phyloP scores from a whole-genome alignment of 129 eudicot genomes.

The Lactuca sativa region DNA sequence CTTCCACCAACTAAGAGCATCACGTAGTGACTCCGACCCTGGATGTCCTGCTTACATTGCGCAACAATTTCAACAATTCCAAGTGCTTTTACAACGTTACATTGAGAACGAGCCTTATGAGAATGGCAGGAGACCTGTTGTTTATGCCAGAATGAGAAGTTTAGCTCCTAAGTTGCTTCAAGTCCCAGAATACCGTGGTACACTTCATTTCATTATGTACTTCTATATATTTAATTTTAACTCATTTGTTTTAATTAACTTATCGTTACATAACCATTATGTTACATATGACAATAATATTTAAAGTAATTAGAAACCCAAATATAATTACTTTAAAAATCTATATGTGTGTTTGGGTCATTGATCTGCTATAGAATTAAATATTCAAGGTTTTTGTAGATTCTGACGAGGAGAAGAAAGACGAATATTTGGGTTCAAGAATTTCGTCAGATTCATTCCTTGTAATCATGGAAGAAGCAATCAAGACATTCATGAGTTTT shows the following conservation, averaged over 20 bases:
- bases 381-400: slow-evolving; percentile 26
- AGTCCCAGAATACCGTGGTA: slow-evolving; percentile 96
- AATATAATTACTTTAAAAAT: not conserved
- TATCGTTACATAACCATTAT: not conserved
- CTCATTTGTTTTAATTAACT: not conserved
- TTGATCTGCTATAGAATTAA: not conserved
- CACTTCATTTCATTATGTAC: not conserved
- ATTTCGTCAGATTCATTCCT: slow-evolving; percentile 71
- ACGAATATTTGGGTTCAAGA: slow-evolving; percentile 60
- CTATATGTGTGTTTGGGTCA: too few relatives aligned
- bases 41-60: slow-evolving; percentile 91
- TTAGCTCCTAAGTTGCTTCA: slow-evolving; percentile 90
- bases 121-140: slow-evolving; percentile 76
- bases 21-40: slow-evolving; percentile 52
- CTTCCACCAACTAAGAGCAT: slow-evolving; percentile 67
- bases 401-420: slow-evolving; percentile 57
- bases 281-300: not conserved
- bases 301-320: not conserved
- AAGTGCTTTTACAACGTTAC: slow-evolving; percentile 82
- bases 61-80: slow-evolving; percentile 93
- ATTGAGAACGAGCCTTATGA: slow-evolving; percentile 90
- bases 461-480: slow-evolving; percentile 75
- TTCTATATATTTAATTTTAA: not conserved
- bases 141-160: slow-evolving; percentile 84
- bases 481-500: slow-evolving; percentile 86